These are phyloP conservation scores for Phytophthora capsici DNA, from an alignment of 352 stramenopile species.

Conservation along the genomic window DNA sequence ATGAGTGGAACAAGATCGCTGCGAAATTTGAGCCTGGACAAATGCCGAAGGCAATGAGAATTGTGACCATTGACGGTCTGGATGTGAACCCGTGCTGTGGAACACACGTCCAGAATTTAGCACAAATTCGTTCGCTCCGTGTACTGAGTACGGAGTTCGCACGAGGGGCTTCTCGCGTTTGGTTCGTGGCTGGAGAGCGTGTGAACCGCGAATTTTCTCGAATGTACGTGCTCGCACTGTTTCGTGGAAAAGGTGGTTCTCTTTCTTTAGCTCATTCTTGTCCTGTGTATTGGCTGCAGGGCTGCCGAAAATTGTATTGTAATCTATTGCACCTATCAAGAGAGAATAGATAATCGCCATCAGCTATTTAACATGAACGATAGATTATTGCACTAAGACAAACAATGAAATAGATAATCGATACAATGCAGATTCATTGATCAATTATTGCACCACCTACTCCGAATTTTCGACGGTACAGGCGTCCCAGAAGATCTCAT, in stretches of 20 bases:
- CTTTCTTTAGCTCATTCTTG: too few relatives aligned
- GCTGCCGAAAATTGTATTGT: too few relatives aligned
- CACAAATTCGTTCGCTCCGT: conserved; percentile 77
- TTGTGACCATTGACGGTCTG: conserved; percentile 85
- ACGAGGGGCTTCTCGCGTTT: conserved; percentile 70
- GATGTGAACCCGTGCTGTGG: conserved; percentile 91
- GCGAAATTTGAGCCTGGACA: conserved; percentile 63
- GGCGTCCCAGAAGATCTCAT: too few relatives aligned
- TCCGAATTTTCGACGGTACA: too few relatives aligned
- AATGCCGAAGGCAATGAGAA: conserved; percentile 72
- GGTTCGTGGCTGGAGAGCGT: conserved; percentile 86
- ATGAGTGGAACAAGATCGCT: conserved; percentile 64
- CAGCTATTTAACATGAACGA: too few relatives aligned
- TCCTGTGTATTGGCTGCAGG: conserved; percentile 21
- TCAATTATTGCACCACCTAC: too few relatives aligned
- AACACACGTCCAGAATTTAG: conserved; percentile 81
- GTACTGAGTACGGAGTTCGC: conserved; percentile 78
- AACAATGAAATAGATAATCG: too few relatives aligned
- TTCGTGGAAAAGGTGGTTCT: background rate
- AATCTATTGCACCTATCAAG: too few relatives aligned
- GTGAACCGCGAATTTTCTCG: conserved; percentile 79
- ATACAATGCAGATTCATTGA: too few relatives aligned
- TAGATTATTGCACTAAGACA: too few relatives aligned
- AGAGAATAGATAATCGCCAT: too few relatives aligned
- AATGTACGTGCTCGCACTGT: conserved; percentile 51